Evolutionary conservation across 352 stramenopile genomes (phyloP), one percentile per base, ranked within the genome.

Genomic region (Globisporangium megalacanthum): DNA sequence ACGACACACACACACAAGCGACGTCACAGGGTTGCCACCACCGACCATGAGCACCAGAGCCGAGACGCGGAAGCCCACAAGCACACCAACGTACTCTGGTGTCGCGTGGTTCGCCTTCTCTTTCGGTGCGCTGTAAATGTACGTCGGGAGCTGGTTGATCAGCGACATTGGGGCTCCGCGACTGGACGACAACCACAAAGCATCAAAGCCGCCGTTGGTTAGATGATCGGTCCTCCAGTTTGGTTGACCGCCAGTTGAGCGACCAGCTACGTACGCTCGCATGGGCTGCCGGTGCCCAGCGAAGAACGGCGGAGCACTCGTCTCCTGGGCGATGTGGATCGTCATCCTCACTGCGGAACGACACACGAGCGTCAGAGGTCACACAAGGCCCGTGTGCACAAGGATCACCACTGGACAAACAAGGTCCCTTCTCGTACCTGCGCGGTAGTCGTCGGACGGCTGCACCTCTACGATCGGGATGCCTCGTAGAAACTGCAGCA

Each of bases 111-210:
- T 63, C 37, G 66, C 59, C 49, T 61, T 59, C 9, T 77, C 66
- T 45, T 88, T 89, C 35, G 80, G 62, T 11, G 72, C 50, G 19
- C 65, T 80, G 62, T 83, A 95, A 4, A 76, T 85, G 55, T 92
- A 92, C 29, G 81, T 92, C 25, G 86, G 86, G 9, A 95, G 70
- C 51, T 92, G 83, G 35, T 86, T 75, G 59, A 95, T 92, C 29
- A 95, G 58, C 11, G 72, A 73, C 17, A 72, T 68, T 2, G 74
- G 66, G 19, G 82, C 82, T 4, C 82, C 82, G 15, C 82, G 82
- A 48, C 82, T 92, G 39, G 25, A 4, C n/a, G 29, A 35, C 64
- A 44, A 42, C 10, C 13, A 20, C 36, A 17, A 54, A 35, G 13
- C 31, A 49, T 35, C 6, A 19, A 49, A 25, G 6, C n/a, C 10